Base-by-base conservation (phyloP, 2,329 filamentous ascomycete genomes). In the Fusarium falciforme region DNA sequence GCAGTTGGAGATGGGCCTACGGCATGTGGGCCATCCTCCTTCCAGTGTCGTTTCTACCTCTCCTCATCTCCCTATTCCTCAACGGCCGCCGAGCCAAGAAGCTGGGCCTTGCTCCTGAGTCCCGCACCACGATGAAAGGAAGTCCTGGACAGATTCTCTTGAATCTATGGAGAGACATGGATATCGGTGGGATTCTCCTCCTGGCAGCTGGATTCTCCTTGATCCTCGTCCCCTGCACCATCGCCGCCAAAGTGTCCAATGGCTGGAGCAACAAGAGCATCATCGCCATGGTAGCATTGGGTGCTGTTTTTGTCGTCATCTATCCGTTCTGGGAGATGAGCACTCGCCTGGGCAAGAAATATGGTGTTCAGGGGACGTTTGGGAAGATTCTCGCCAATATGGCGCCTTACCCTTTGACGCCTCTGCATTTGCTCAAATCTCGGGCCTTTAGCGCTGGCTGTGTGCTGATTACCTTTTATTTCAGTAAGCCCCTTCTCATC, bases 1-100 rank as follows among this genome's bases (percentile, higher is more conserved):
- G 84, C 2, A 85, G 80, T n/a, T 92, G 90, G 90, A 83, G 89
- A 78, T 91, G 89, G 89, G 89, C 89, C 8, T 91, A 90, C 74
- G 90, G 86, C 35, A 88, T 92, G 73, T 92, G 71, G 89, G 86
- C 87, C 10, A 85, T 92, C 58, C 84, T 91, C n/a, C 79, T 91
- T 3, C 90, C 90, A 11, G 76, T 88, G 0, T 84, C 86, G 14
- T 90, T 89, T 66, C 77, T 89, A 2, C 89, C 90, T 1, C 81
- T 92, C 5, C 85, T 86, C 5, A 75, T 87, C 14, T 85, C 87
- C 6, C 79, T 92, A 6, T 86, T 86, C 69, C 75, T 87, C 64
- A 89, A 89, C 75, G 84, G 86, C 71, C 83, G 84, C 8, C 87
- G 86, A 66, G 88, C 88, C 10, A 86, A 87, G 71, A 85, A 84